phyloP scores from a whole-genome alignment of 179 eudicot species.

The Camellia oleifera region DNA sequence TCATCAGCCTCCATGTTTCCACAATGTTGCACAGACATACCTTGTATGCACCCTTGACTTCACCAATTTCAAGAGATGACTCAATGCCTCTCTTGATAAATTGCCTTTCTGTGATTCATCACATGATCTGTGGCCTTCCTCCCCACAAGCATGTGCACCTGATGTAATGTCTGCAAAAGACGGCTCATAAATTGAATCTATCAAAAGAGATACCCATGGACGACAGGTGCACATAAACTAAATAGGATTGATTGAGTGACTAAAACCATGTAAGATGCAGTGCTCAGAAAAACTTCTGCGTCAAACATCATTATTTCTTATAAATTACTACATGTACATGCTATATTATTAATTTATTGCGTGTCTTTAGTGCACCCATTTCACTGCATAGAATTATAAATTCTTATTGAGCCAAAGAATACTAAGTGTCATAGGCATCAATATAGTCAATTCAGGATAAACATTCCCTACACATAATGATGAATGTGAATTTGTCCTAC shows the following conservation, averaged over 20 bases:
- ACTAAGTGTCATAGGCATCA: neutral
- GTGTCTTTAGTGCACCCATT: neutral
- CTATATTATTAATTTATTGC: neutral
- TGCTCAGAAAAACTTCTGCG: neutral
- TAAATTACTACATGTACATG: neutral
- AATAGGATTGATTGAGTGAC: neutral
- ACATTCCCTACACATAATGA: neutral
- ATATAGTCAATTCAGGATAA: neutral
- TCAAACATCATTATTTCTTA: neutral
- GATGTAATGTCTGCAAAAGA: slow-evolving; percentile 50
- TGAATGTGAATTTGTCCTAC: neutral
- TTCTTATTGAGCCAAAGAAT: neutral
- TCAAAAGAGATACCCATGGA: neutral
- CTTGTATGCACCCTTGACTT: slow-evolving; percentile 44
- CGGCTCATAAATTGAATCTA: neutral
- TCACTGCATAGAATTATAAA: neutral
- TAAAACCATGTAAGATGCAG: neutral
- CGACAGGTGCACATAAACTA: neutral
- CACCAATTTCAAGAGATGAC: slow-evolving; percentile 40
- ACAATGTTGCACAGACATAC: slow-evolving; percentile 22
- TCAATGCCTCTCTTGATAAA: slow-evolving; percentile 47
- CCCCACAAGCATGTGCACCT: slow-evolving; percentile 21
- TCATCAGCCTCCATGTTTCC: neutral
- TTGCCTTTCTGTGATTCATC: slow-evolving; percentile 36
- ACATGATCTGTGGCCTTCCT: slow-evolving; percentile 22